These are phyloP conservation scores for Blastomyces percursus DNA, from an alignment of 2,329 filamentous ascomycete species.

Conservation along the genomic window DNA sequence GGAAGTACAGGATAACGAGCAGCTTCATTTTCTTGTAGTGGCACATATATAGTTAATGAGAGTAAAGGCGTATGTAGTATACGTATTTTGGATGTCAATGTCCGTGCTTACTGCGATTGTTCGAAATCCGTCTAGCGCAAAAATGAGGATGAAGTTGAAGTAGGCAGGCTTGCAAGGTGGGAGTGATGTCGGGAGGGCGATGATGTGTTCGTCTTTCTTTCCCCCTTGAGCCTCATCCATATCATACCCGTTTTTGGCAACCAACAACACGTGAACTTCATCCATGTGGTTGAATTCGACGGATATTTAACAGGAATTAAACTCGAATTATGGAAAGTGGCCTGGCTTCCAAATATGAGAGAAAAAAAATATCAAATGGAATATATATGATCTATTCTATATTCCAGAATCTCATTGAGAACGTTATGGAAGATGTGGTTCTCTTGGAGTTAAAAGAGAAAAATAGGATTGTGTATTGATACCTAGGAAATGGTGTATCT, in stretches of 20 bases:
- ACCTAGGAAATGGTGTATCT: constrained; percentile 11
- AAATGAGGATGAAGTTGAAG: not conserved
- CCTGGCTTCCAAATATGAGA: not conserved
- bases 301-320: not conserved
- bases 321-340: not conserved
- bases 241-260: not conserved
- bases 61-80: not conserved
- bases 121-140: not conserved
- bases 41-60: not conserved
- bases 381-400: not conserved
- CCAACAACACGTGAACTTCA: not conserved
- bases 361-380: not conserved
- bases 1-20: constrained; percentile 6
- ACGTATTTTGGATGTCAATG: not conserved
- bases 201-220: not conserved
- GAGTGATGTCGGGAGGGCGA: not conserved
- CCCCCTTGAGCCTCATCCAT: constrained; percentile 1
- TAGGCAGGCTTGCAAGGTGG: not conserved
- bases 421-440: no score
- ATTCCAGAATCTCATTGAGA: not conserved
- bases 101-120: not conserved
- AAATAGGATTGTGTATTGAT: constrained; percentile 7
- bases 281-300: not conserved
- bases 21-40: constrained; percentile 6
- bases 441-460: not conserved